Evolutionary conservation across 768 basidiomycete species (phyloP).

Genomic region (Tricholoma sp.): DNA sequence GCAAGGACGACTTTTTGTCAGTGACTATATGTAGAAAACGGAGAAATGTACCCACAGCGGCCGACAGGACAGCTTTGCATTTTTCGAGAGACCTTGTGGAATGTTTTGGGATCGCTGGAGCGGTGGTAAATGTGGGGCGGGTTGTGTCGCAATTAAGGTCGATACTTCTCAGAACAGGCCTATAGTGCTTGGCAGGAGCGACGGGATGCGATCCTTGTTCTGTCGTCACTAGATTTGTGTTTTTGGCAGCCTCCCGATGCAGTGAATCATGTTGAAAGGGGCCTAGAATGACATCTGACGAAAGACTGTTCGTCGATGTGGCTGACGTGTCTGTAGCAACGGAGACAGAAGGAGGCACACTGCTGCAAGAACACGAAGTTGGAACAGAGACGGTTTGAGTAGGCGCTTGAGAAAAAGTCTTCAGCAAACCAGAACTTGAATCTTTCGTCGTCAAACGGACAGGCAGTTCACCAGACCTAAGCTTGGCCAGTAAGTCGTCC

Average conservation of each 20-base stretch:
- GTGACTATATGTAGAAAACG: neutral
- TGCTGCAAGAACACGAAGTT: neutral
- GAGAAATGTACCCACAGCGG: neutral
- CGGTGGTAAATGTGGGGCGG: neutral
- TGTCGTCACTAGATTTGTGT: constrained; percentile 8
- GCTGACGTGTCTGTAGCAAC: neutral
- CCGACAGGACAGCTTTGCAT: constrained; percentile 17
- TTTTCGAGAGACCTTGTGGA: constrained; percentile 18
- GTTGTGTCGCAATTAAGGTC: constrained; percentile 8
- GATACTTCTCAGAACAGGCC: constrained; percentile 8
- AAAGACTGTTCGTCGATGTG: neutral
- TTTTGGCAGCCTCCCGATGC: neutral
- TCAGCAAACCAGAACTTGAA: neutral
- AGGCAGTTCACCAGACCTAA: constrained; percentile 11
- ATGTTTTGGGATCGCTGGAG: constrained; percentile 3
- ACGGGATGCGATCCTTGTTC: neutral
- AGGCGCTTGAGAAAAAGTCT: neutral
- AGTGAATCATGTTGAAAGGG: neutral
- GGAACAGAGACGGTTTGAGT: neutral
- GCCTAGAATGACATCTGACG: neutral
- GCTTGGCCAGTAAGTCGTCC: constrained; percentile 25
- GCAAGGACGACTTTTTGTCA: neutral
- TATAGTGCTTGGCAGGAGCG: constrained; percentile 4
- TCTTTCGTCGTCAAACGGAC: neutral
- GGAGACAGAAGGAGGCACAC: neutral